Evolutionary conservation across 73 alveolate species (phyloP).

Genomic region (Durusdinium trenchii): DNA sequence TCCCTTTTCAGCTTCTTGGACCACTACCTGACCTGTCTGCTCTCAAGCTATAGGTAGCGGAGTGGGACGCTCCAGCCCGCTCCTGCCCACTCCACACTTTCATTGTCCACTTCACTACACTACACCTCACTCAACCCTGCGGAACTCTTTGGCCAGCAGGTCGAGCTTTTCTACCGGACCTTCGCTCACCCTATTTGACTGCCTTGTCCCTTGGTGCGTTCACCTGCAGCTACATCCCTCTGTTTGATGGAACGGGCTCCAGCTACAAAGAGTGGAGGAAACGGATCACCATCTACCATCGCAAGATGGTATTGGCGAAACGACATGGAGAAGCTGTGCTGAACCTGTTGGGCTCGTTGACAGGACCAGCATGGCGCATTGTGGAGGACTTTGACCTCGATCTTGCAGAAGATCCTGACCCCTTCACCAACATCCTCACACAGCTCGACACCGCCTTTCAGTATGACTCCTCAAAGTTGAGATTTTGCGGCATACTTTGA

Average conservation of each 20-base stretch:
- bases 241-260: background rate
- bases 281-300: background rate
- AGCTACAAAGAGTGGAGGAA: slow-evolving; percentile 7
- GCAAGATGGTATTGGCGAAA: background rate
- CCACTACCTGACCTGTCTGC: no score
- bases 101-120: no score
- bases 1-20: no score
- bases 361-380: background rate
- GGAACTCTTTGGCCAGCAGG: no score
- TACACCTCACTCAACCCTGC: no score
- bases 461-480: slow-evolving; percentile 13
- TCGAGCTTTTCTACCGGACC: no score
- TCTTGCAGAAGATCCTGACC: background rate
- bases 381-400: background rate
- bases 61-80: no score
- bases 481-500: background rate
- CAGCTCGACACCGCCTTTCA: background rate
- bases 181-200: no score
- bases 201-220: no score
- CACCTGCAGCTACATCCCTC: slow-evolving; percentile 16
- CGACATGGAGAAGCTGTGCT: background rate
- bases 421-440: background rate
- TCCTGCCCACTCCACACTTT: no score
- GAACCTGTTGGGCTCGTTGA: background rate
- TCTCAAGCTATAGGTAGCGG: no score